phyloP scores from a whole-genome alignment of 345 rosid species.

The rapeseed (Brassica napus) region Da-Ae NC_063442.1:34323501-34324000 shows the following conservation, averaged over 20 bases:
- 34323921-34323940: too few relatives aligned
- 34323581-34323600: constrained; percentile 59
- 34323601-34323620: constrained; percentile 42
- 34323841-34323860: too few relatives aligned
- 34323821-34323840: too few relatives aligned
- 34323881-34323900: too few relatives aligned
- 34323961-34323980: too few relatives aligned
- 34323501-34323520: constrained; percentile 38
- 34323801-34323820: too few relatives aligned
- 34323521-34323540: constrained; percentile 14
- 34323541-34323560: constrained; percentile 7
- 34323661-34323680: constrained; percentile 57
- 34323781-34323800: constrained; percentile 11
- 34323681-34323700: constrained; percentile 45
- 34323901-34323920: too few relatives aligned
- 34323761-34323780: neutral
- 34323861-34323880: too few relatives aligned
- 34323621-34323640: constrained; percentile 31
- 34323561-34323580: constrained; percentile 43
- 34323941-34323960: too few relatives aligned
- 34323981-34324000: too few relatives aligned
- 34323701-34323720: neutral
- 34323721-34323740: neutral
- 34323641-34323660: constrained; percentile 64
- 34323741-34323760: neutral